Conservation (phyloP, 768 basidiomycete genomes). For the Suillus variegatus region DNA sequence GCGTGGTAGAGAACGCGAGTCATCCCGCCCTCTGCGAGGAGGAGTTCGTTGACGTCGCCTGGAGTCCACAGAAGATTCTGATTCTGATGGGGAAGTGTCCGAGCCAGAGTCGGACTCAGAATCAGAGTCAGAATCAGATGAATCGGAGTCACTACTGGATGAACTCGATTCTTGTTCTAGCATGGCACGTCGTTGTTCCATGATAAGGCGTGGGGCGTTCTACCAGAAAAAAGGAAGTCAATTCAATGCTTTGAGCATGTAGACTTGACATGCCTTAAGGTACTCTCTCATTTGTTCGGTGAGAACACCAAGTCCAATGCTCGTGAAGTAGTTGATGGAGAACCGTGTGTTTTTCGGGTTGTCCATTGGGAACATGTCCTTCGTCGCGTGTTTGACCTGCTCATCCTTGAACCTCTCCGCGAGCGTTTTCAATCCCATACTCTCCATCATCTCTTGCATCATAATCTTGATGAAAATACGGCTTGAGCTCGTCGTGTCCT, state of each 20-base stretch:
- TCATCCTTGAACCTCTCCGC: slow-evolving; percentile 89
- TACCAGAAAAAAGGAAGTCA: slow-evolving; percentile 32
- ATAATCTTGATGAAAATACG: slow-evolving; percentile 98
- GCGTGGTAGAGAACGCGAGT: slow-evolving; percentile 27
- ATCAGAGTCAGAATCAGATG: slow-evolving; percentile 39
- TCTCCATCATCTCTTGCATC: slow-evolving; percentile 93
- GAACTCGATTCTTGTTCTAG: slow-evolving; percentile 65
- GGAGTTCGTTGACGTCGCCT: slow-evolving; percentile 31
- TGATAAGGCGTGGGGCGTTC: slow-evolving; percentile 91
- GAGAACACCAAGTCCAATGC: slow-evolving; percentile 83
- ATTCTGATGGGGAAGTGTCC: slow-evolving; percentile 38
- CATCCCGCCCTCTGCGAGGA: slow-evolving; percentile 29
- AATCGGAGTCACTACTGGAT: slow-evolving; percentile 44
- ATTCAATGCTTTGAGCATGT: neutral
- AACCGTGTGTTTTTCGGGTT: slow-evolving; percentile 96
- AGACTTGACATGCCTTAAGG: slow-evolving; percentile 64
- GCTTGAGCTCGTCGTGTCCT: slow-evolving; percentile 93
- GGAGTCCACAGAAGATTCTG: slow-evolving; percentile 37
- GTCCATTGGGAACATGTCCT: slow-evolving; percentile 93
- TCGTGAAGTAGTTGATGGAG: slow-evolving; percentile 98
- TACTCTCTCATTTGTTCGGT: slow-evolving; percentile 98
- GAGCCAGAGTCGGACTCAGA: slow-evolving; percentile 45
- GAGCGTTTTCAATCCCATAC: slow-evolving; percentile 86
- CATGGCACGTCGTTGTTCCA: slow-evolving; percentile 92
- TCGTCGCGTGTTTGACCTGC: slow-evolving; percentile 71